Percentiles rank a stretch among this genome's conserved stretches.
Evolutionary conservation across 495 filamentous ascomycete genomes (phyloP).

Genomic region (Hyaloscypha hepaticicola): DNA sequence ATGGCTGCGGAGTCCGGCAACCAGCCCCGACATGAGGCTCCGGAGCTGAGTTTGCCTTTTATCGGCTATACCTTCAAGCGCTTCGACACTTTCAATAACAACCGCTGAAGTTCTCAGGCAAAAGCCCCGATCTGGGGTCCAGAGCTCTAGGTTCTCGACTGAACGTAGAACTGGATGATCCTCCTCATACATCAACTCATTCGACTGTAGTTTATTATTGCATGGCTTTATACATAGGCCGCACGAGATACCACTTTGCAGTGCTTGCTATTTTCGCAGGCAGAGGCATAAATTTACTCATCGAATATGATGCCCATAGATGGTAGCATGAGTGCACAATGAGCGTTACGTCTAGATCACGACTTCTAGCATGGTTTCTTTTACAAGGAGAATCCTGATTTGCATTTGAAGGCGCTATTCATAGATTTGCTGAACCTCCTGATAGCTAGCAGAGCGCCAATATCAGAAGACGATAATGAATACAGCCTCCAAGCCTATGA

Average conservation of each 20-base stretch:
- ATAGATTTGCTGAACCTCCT: slow-evolving; percentile 11
- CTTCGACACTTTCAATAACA: slow-evolving; percentile 58
- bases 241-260: slow-evolving; percentile 24
- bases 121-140: not conserved
- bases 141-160: not conserved
- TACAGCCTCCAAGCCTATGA: not conserved
- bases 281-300: not conserved
- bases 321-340: slow-evolving; percentile 11
- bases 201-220: slow-evolving; percentile 6
- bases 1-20: slow-evolving; percentile 39
- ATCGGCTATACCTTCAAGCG: slow-evolving; percentile 99
- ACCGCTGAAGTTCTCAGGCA: not conserved
- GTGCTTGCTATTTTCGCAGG: slow-evolving; percentile 11
- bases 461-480: not conserved
- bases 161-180: not conserved
- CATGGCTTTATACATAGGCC: slow-evolving; percentile 1
- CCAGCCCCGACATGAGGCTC: slow-evolving; percentile 46
- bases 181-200: not conserved
- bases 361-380: slow-evolving; percentile 14
- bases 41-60: slow-evolving; percentile 94
- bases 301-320: not conserved
- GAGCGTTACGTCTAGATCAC: slow-evolving; percentile 5
- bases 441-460: slow-evolving; percentile 8
- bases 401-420: slow-evolving; percentile 27
- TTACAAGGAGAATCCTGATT: slow-evolving; percentile 10